These are phyloP conservation scores for Backusella parvicylindrica DNA, from an alignment of 192 early-diverging fungal species.

Conservation along the genomic window DNA sequence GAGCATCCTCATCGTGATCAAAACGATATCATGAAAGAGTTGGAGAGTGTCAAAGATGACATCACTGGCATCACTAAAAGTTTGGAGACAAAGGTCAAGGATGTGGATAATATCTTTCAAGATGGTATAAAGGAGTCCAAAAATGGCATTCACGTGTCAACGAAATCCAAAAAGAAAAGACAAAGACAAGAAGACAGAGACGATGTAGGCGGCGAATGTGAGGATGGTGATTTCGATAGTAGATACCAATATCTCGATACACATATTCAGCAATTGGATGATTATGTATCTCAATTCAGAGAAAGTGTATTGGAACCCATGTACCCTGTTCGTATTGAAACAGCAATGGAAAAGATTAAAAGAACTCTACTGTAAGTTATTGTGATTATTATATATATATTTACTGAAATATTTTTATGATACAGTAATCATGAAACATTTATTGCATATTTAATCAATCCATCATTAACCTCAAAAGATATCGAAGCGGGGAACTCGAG, in stretches of 20 bases:
- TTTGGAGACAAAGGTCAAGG: neutral
- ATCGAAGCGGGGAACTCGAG: neutral
- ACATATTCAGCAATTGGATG: neutral
- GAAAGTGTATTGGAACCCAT: neutral
- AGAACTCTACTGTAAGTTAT: neutral
- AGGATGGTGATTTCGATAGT: neutral
- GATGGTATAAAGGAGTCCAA: too few species aligned
- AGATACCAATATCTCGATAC: neutral
- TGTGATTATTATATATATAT: neutral
- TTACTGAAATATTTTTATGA: neutral
- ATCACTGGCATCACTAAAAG: neutral
- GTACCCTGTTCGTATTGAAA: neutral
- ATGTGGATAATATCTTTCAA: neutral
- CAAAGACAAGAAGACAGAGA: too few species aligned
- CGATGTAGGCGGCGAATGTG: neutral
- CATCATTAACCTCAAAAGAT: neutral
- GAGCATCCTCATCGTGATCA: neutral
- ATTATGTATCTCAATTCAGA: neutral
- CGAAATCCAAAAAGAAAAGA: too few species aligned
- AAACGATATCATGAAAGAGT: neutral
- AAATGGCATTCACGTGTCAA: too few species aligned
- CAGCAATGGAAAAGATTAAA: neutral
- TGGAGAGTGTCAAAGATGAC: neutral
- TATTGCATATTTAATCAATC: neutral
- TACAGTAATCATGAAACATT: neutral